These are phyloP conservation scores for Phaeophleospora eucalypticola DNA, from an alignment of 2,329 filamentous ascomycete species.

Conservation along the genomic window DNA sequence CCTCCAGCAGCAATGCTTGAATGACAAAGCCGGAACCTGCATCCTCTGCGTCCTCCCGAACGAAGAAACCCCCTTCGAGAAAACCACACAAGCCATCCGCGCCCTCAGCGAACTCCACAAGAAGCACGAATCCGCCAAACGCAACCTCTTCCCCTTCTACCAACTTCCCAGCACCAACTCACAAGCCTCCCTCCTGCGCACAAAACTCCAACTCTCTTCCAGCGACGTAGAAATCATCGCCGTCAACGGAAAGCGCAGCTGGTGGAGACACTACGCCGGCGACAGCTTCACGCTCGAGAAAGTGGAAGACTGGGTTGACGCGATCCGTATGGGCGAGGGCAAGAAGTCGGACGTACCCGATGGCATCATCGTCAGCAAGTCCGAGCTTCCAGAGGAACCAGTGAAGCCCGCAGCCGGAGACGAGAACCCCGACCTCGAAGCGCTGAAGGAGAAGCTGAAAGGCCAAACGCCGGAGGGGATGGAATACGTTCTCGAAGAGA, in stretches of 20 bases:
- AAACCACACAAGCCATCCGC: constrained; percentile 41
- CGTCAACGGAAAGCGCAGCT: constrained; percentile 76
- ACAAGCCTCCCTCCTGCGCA: constrained; percentile 53
- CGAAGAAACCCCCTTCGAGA: constrained; percentile 39
- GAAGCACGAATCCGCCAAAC: constrained; percentile 65
- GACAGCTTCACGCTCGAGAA: constrained; percentile 52
- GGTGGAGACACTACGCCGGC: constrained; percentile 71
- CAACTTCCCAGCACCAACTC: constrained; percentile 62
- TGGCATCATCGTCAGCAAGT: constrained; percentile 33
- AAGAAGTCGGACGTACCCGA: constrained; percentile 67
- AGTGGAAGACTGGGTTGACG: constrained; percentile 83
- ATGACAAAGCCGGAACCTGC: constrained; percentile 73
- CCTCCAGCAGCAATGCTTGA: constrained; percentile 68
- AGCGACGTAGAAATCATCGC: constrained; percentile 69
- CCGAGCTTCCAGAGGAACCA: constrained; percentile 24
- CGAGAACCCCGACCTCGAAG: constrained; percentile 16
- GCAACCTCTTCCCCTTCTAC: constrained; percentile 78
- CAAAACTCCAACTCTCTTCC: constrained; percentile 57
- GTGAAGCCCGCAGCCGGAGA: constrained; percentile 14
- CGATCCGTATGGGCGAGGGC: constrained; percentile 84
- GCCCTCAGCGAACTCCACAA: constrained; percentile 69
- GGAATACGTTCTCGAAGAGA: constrained; percentile 33
- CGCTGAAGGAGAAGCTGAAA: constrained; percentile 24
- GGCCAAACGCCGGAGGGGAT: constrained; percentile 30
- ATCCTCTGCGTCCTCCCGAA: constrained; percentile 68